These are phyloP conservation scores for Termitomyces eurrhizus DNA, from an alignment of 768 basidiomycete species.

Conservation along the genomic window DNA sequence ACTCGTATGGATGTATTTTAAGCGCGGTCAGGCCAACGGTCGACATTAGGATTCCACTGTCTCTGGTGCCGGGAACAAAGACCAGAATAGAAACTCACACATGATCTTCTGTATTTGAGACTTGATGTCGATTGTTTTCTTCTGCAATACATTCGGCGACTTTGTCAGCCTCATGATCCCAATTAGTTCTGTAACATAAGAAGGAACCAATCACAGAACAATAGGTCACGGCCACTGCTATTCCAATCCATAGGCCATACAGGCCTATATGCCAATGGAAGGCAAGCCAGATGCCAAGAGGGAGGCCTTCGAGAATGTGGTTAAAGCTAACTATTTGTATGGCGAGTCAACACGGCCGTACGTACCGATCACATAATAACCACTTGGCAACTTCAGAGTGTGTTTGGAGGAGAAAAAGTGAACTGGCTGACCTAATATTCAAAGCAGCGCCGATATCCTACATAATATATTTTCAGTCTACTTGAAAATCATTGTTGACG, in stretches of 20 bases:
- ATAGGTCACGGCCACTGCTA: conserved; percentile 62
- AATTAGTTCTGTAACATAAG: conserved; percentile 57
- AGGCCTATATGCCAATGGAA: conserved; percentile 57
- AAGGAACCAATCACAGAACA: conserved; percentile 46
- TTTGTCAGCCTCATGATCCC: conserved; percentile 61
- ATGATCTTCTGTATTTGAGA: neutral
- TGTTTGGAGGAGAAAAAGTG: neutral
- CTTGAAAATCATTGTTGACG: neutral
- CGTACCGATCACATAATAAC: conserved; percentile 69
- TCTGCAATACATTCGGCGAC: conserved; percentile 45
- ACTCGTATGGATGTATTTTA: neutral
- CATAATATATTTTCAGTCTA: neutral
- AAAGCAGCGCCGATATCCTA: conserved; percentile 69
- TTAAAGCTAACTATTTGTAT: neutral
- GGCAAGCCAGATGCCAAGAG: conserved; percentile 72
- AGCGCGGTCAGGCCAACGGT: neutral
- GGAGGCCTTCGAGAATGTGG: conserved; percentile 51
- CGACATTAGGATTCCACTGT: neutral
- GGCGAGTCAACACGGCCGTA: neutral
- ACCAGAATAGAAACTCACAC: neutral
- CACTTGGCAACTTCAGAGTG: conserved; percentile 27
- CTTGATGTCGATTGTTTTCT: conserved; percentile 28
- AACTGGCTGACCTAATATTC: conserved; percentile 57
- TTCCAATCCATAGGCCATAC: conserved; percentile 80
- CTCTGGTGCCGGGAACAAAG: neutral